Evolutionary conservation across 768 basidiomycete genomes (phyloP), one percentile per base, ranked within the genome.

Genomic region (Psilocybe sp.): DNA sequence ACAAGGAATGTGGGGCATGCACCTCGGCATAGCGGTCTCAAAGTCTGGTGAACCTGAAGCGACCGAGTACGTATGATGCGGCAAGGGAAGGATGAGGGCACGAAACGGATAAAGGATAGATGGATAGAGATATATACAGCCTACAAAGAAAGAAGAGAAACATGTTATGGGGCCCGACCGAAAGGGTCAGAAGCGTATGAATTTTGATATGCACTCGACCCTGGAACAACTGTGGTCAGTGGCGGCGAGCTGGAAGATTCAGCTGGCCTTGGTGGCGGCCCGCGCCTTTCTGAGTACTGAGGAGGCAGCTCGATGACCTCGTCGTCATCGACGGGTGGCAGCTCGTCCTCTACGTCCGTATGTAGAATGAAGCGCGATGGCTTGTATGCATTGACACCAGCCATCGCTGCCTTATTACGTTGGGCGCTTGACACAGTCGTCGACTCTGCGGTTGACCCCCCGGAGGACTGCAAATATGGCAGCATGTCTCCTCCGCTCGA

Each of bases 271-370:
- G 7, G 31, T 20, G 36, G 48, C 43, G 65, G 62, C 12, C 58
- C 66, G 15, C 75, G 75, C 33, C 77, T 69, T 52, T 80, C 84
- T 19, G 75, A 74, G 60, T 90, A 90, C 61, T 81, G 81, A 13
- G 87, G 87, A 20, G 88, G 88, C n/a, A 89, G 74, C 66, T 90
- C 88, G 5, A 89, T 74, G 16, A 87, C 67, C 5, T 75, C 85
- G 14, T 77, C 66, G 19, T 70, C 75, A 46, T 71, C 70, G 16
- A 67, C 64, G 36, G 65, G 68, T 6, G 78, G 70, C 9, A 69
- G 35, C 11, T 60, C 66, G 57, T 89, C 87, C 46, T 86, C 85
- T 7, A 76, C 77, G 60, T 89, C 89, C 3, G 81, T 84, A 55
- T 89, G 87, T 5, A 88, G 55, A 49, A 89, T 73, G 61, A 80